Evolutionary conservation across 2,329 filamentous ascomycete species (phyloP).

Genomic region (Pseudogymnoascus sp.): DNA sequence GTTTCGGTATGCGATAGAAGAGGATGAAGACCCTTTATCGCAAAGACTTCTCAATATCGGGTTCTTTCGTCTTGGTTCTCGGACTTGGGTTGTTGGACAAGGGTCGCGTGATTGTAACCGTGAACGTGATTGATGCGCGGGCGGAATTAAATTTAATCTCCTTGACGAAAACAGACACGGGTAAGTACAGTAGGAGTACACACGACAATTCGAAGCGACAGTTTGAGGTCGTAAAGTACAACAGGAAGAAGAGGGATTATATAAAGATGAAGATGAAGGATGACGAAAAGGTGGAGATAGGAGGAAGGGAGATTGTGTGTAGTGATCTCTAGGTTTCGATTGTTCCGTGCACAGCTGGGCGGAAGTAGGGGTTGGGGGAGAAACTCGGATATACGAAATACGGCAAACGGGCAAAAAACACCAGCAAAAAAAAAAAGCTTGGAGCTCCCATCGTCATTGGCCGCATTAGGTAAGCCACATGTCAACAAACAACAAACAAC

Average conservation of each 20-base stretch:
- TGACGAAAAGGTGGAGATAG: not conserved
- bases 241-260: not conserved
- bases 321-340: not conserved
- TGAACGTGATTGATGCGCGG: not conserved
- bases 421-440: not conserved
- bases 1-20: not conserved
- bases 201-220: not conserved
- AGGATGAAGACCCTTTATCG: not conserved
- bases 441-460: not conserved
- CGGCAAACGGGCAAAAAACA: not conserved
- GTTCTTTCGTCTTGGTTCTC: not conserved
- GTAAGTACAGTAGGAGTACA: not conserved
- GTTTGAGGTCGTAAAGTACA: not conserved
- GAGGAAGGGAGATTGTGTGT: not conserved
- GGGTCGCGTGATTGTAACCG: not conserved
- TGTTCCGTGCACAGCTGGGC: not conserved
- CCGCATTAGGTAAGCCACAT: not conserved
- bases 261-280: not conserved
- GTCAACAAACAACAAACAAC: not conserved
- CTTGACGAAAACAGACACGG: not conserved
- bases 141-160: not conserved
- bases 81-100: not conserved
- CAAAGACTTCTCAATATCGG: not conserved
- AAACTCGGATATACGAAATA: not conserved
- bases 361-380: not conserved